Base-by-base conservation (phyloP, 371 early-diverging fungal species). In the Rhizopus sp. region DNA sequence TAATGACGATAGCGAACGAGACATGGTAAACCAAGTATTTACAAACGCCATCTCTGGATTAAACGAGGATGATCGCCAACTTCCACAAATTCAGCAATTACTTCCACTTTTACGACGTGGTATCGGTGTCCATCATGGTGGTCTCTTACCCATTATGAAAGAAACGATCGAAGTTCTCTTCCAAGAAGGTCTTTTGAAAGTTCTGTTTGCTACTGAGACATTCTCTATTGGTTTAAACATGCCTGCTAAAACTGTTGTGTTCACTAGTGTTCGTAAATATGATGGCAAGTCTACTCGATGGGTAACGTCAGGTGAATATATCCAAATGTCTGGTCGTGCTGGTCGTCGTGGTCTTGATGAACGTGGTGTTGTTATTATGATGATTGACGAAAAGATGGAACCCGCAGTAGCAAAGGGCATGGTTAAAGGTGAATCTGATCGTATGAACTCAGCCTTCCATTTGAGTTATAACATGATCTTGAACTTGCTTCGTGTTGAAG, bases 171-270 rank as follows among this genome's bases (percentile, higher is more conserved):
- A 99, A 80, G 95, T 99, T 57, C 83, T 99, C 31, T 99, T 99
- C 86, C 99, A 98, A 72, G 99, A 99, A 80, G 95, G 95, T 38
- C 76, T 99, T 48, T 67, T 99, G 37, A 99, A 99, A 80, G 96
- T 99, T 12, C 80, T 99, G 37, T 99, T 99, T 88, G 99, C 99
- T 37, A 99, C 99, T 1, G 99, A 99, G 72, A 99, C 99, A 0
- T 99, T 99, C 81, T 98, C 99, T 5, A 99, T 99, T 70, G 99
- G 99, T 45, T 73, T 99, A 49, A 99, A 99, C 82, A 99, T 99
- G 99, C 99, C 99, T 39, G 99, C 99, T 53, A 96, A 96, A 69
- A 98, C 99, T 1, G 99, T 99, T 12, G 93, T 99, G 3, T 99
- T 99, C 68, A 98, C 99, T 0, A 83, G 88, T 53, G 93, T 98